Evolutionary conservation across 352 stramenopile species (phyloP), one percentile per base, ranked within the genome.

Genomic region (Pythium oligandrum): DNA sequence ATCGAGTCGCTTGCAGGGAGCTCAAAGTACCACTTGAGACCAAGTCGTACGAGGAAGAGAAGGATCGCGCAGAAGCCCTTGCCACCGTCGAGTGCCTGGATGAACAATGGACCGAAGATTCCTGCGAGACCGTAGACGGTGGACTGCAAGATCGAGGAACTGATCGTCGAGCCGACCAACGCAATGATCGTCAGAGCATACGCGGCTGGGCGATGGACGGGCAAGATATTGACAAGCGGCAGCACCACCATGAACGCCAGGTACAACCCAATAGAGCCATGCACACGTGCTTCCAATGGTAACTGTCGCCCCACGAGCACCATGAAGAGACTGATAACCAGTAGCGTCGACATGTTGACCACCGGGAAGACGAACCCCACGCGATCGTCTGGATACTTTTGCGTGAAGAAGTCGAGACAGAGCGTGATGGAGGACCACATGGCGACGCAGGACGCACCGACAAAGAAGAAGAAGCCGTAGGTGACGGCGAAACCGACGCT

Each of bases 311-410:
- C 82, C 2, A 72, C 71, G 47, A 92, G 64, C 44, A 92, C 71
- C 82, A 92, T 92, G 61, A 88, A 92, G 4, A 92, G 61, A 45
- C 64, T 87, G 52, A 90, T 83, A 3, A 90, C 65, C 5, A 92
- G 63, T 51, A 92, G 63, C 44, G 82, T 84, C 37, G 82, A 92
- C 82, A 92, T 92, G 62, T 89, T 92, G 61, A 90, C 71, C 32
- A 92, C 78, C 3, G 82, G 82, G 55, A 92, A 90, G 37, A 92
- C 73, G 47, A 92, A 92, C 6, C 75, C 71, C 17, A 88, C 75
- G 57, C 78, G 75, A 48, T 89, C 68, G 46, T 69, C 55, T 12
- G 82, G 77, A 59, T 83, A 92, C 47, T 84, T 80, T 30, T 53
- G 56, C 47, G 68, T 52, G 57, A 92, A 90, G 54, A 83, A 82